These are phyloP conservation scores for Fraxinus floribunda DNA, from an alignment of 305 asterid genomes.

Conservation along the genomic window DNA sequence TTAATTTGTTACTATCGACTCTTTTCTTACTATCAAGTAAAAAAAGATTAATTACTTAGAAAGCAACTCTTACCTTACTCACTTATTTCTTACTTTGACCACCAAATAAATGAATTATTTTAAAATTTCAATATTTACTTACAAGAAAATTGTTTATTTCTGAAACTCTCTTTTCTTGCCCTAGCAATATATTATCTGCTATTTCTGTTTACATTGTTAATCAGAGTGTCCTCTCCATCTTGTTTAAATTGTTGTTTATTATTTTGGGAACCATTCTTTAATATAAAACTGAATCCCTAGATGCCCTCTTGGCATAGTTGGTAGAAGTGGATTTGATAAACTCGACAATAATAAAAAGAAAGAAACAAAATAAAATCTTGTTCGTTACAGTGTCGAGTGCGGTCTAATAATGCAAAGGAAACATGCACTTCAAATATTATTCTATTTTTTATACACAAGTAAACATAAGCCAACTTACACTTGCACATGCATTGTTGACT, in stretches of 20 bases:
- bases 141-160: not conserved
- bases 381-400: not conserved
- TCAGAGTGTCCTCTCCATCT: not conserved
- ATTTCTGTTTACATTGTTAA: not conserved
- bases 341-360: not conserved
- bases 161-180: not conserved
- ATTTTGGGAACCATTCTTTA: not conserved
- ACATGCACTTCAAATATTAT: not conserved
- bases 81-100: not conserved
- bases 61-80: not conserved
- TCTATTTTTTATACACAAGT: constrained; percentile 28
- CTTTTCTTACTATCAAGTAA: not conserved
- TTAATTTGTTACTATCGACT: not conserved
- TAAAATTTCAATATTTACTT: not conserved
- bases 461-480: constrained; percentile 34
- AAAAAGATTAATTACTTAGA: not conserved
- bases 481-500: constrained; percentile 77
- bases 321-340: not conserved
- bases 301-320: not conserved
- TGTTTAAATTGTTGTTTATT: not conserved
- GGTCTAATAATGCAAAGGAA: not conserved
- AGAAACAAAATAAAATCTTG: not conserved
- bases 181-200: not conserved
- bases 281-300: not conserved
- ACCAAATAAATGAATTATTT: not conserved